Evolutionary conservation across 2,329 filamentous ascomycete genomes (phyloP), one percentile per base, ranked within the genome.

Genomic region (Elsinoe batatas): DNA sequence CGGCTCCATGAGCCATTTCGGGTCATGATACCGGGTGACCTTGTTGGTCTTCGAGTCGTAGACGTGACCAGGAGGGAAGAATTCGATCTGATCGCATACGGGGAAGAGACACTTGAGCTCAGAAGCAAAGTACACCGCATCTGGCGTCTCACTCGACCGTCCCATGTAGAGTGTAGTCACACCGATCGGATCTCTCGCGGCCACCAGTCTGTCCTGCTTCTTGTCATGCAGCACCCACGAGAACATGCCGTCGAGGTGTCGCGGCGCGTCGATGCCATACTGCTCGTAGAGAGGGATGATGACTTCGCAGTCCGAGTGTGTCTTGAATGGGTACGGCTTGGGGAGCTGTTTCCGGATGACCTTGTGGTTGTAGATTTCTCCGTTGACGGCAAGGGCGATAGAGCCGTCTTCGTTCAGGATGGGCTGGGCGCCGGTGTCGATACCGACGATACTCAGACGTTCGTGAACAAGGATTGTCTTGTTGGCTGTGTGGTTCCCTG

Each of bases 321-420:
- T 98, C 84, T 96, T 96, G 84, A 97, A 98, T 73, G 91, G 85
- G 74, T 96, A 96, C 36, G 84, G 81, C 58, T 78, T 82, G 74
- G 88, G 88, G 65, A 96, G 77, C 66, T 78, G 77, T 76, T 96
- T 97, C 69, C 93, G 86, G 67, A 98, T 79, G 67, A 95, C 82
- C 69, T 91, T 87, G 76, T 98, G 93, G 83, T 98, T 98, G 81
- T 98, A 98, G 71, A 98, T 98, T 72, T 98, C 93, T 74, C 93
- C 93, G 74, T 98, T 98, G 82, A 97, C 93, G 62, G 93, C 91
- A 59, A 98, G 83, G 61, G 91, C 84, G 66, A 98, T 85, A 65
- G 79, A 85, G 62, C 84, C 85, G 71, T 97, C 91, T 63, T 89
- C 83, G 77, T 90, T 97, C 78, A 91, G 86, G 62, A 98, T 79